These are phyloP conservation scores for Phaffia australis DNA, from an alignment of 768 basidiomycete species.

Conservation along the genomic window DNA sequence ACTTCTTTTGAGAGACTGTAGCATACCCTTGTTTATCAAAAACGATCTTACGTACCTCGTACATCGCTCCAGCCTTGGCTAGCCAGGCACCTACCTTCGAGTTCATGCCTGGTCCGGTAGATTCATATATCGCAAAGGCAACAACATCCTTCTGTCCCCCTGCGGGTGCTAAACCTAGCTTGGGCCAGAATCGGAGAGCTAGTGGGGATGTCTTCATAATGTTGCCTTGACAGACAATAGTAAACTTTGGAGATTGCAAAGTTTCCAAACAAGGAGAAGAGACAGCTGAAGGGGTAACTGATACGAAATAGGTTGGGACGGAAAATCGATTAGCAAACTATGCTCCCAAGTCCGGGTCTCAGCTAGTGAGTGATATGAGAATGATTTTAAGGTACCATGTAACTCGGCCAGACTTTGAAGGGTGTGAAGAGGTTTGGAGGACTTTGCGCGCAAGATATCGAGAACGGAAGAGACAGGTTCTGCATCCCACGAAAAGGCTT, in stretches of 20 bases:
- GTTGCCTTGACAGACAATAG: constrained; percentile 56
- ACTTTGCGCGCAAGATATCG: constrained; percentile 38
- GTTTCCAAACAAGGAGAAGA: constrained; percentile 4
- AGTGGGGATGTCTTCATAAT: constrained; percentile 60
- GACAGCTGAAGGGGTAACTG: too few species aligned
- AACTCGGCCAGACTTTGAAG: background rate
- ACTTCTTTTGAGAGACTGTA: background rate
- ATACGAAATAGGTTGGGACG: constrained; percentile 25
- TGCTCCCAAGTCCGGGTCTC: constrained; percentile 1
- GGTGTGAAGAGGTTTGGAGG: constrained; percentile 43
- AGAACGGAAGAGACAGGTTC: constrained; percentile 36
- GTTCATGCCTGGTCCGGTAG: constrained; percentile 42
- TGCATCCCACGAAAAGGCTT: constrained; percentile 6
- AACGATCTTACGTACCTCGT: constrained; percentile 46
- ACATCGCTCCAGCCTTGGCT: constrained; percentile 45
- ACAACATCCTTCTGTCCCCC: constrained; percentile 61
- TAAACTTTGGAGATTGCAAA: constrained; percentile 51
- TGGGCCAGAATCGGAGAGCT: constrained; percentile 74
- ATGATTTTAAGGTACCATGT: constrained; percentile 6
- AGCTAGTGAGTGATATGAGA: constrained; percentile 1
- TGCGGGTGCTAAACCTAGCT: constrained; percentile 60
- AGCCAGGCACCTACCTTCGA: constrained; percentile 51
- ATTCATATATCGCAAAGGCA: constrained; percentile 58
- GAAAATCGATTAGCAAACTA: constrained; percentile 35
- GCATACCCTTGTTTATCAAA: constrained; percentile 5